phyloP scores from a whole-genome alignment of 2,329 filamentous ascomycete species.

The Cytospora leucostoma region DNA sequence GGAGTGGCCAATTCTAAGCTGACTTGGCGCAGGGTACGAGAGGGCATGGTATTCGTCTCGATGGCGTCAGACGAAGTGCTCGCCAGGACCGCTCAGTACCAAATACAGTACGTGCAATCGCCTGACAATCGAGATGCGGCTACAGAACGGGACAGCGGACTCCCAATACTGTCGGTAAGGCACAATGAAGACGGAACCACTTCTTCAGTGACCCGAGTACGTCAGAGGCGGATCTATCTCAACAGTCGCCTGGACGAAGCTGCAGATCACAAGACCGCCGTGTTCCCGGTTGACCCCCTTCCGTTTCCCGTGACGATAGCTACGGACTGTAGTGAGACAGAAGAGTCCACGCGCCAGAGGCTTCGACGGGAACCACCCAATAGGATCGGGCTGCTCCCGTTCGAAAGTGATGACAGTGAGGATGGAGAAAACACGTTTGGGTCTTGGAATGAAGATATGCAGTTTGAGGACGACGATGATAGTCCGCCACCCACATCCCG shows the following conservation, averaged over 20 bases:
- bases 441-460: conserved; percentile 38
- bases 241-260: conserved; percentile 47
- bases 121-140: conserved; percentile 32
- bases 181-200: conserved; percentile 55
- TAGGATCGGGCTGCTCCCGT: conserved; percentile 56
- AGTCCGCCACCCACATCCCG: conserved; percentile 31
- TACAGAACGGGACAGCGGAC: conserved; percentile 25
- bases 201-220: conserved; percentile 46
- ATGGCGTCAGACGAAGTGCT: conserved; percentile 81
- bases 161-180: conserved; percentile 52
- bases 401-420: conserved; percentile 51
- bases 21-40: conserved; percentile 65
- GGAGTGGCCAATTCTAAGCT: conserved; percentile 6
- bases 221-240: conserved; percentile 47
- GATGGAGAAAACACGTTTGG: conserved; percentile 37
- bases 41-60: conserved; percentile 88
- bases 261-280: conserved; percentile 36
- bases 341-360: conserved; percentile 37
- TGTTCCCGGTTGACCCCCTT: conserved; percentile 24
- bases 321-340: conserved; percentile 63
- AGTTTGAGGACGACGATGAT: conserved; percentile 32
- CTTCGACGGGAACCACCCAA: conserved; percentile 45
- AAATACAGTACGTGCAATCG: conserved; percentile 62
- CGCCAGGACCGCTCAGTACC: conserved; percentile 71
- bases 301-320: conserved; percentile 24